These are phyloP conservation scores for Pseudotulostoma volvatum DNA, from an alignment of 495 filamentous ascomycete genomes.

Conservation along the genomic window DNA sequence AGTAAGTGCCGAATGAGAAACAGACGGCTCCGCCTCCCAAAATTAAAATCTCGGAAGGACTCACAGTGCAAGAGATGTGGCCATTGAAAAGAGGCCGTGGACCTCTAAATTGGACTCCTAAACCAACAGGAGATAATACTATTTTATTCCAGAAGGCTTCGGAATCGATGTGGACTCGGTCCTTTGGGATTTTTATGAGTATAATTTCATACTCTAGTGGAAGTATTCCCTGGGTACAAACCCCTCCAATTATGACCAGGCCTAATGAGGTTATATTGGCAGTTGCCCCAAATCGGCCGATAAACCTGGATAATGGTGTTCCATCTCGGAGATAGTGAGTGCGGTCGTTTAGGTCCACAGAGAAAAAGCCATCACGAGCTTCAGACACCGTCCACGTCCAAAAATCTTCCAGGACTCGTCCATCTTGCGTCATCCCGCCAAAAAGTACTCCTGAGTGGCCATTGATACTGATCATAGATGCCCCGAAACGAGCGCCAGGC, in stretches of 20 bases:
- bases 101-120: conserved; percentile 7
- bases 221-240: conserved; percentile 18
- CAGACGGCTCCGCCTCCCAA: conserved; percentile 75
- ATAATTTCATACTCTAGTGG: conserved; percentile 22
- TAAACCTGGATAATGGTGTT: conserved; percentile 10
- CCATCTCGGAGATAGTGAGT: conserved; percentile 10
- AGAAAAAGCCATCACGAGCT: conserved; percentile 11
- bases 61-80: conserved; percentile 34
- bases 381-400: conserved; percentile 37
- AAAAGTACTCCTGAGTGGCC: conserved; percentile 38
- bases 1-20: conserved; percentile 72
- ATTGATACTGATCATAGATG: conserved; percentile 26
- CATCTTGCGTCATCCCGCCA: conserved; percentile 50
- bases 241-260: conserved; percentile 26
- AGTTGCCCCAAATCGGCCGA: conserved; percentile 19
- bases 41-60: conserved; percentile 35
- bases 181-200: conserved; percentile 12
- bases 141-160: conserved; percentile 5
- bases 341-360: conserved; percentile 13
- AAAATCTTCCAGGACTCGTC: conserved; percentile 37
- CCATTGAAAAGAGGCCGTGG: conserved; percentile 51
- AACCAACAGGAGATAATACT: conserved; percentile 12
- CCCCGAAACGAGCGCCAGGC: conserved; percentile 45
- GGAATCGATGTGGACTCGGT: conserved; percentile 5
- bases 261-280: conserved; percentile 20